A percentile compares a stretch with the other conserved stretches of the same genome.
phyloP scores from a whole-genome alignment of 225 moss, liverwort and hornwort species.

The Ulota crispa region DNA sequence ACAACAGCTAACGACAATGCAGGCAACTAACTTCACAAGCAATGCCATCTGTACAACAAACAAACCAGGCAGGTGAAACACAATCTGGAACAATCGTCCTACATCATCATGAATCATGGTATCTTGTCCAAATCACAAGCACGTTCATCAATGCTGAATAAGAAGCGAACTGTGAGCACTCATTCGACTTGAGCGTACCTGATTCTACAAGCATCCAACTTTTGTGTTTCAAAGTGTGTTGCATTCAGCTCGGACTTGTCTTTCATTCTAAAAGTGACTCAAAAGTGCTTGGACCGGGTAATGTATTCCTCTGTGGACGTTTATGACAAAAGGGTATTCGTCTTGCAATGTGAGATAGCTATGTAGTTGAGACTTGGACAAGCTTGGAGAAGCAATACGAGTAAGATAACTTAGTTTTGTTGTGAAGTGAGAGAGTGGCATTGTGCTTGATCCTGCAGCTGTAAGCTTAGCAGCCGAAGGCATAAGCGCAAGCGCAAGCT shows the following conservation, averaged over 20 bases:
- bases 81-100: not conserved
- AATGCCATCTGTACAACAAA: not conserved
- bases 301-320: too few species aligned
- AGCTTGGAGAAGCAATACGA: not conserved
- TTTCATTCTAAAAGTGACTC: not conserved
- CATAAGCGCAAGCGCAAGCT: not conserved
- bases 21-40: not conserved
- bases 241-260: not conserved
- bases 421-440: not conserved
- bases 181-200: not conserved
- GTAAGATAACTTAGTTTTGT: not conserved
- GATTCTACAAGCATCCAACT: not conserved
- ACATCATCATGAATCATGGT: not conserved
- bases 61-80: not conserved
- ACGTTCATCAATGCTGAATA: not conserved
- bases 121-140: slow-evolving; percentile 14
- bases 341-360: not conserved
- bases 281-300: too few species aligned
- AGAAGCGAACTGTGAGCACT: not conserved
- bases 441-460: not conserved
- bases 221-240: not conserved
- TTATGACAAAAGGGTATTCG: too few species aligned
- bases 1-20: not conserved
- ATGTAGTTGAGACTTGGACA: not conserved
- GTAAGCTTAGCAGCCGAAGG: not conserved